Evolutionary conservation across 305 asterid genomes (phyloP).

Genomic region (Plantago coronopus): DNA sequence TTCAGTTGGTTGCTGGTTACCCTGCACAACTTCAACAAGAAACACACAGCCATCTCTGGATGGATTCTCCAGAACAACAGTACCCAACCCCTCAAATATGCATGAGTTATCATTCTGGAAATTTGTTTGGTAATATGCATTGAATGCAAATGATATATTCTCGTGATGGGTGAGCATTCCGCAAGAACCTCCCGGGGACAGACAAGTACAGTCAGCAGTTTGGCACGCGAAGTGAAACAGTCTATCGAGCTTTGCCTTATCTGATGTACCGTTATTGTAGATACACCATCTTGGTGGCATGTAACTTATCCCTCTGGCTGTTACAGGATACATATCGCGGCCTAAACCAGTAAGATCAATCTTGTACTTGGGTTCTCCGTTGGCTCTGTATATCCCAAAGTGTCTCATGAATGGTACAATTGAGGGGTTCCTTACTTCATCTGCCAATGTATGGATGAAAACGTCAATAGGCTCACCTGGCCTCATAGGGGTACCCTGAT

Average conservation of each 20-base stretch:
- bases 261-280: conserved; percentile 17
- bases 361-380: conserved; percentile 48
- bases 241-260: background rate
- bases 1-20: background rate
- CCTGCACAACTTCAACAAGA: conserved; percentile 35
- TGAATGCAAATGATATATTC: conserved; percentile 42
- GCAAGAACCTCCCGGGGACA: conserved; percentile 36
- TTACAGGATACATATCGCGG: conserved; percentile 30
- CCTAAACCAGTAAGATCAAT: conserved; percentile 43
- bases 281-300: conserved; percentile 58
- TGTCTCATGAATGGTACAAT: conserved; percentile 17
- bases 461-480: conserved; percentile 33
- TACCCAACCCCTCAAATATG: conserved; percentile 27
- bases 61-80: conserved; percentile 23
- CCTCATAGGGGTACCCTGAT: conserved; percentile 46
- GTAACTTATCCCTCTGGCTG: conserved; percentile 33
- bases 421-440: conserved; percentile 20
- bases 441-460: conserved; percentile 27
- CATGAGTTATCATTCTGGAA: conserved; percentile 30
- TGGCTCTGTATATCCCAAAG: conserved; percentile 45
- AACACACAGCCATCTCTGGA: conserved; percentile 27
- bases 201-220: conserved; percentile 34
- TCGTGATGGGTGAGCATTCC: conserved; percentile 18
- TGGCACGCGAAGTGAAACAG: conserved; percentile 13
- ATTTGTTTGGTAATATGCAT: conserved; percentile 27